These are phyloP conservation scores for Pseudocercospora musae DNA, from an alignment of 2,329 filamentous ascomycete genomes.

Conservation along the genomic window DNA sequence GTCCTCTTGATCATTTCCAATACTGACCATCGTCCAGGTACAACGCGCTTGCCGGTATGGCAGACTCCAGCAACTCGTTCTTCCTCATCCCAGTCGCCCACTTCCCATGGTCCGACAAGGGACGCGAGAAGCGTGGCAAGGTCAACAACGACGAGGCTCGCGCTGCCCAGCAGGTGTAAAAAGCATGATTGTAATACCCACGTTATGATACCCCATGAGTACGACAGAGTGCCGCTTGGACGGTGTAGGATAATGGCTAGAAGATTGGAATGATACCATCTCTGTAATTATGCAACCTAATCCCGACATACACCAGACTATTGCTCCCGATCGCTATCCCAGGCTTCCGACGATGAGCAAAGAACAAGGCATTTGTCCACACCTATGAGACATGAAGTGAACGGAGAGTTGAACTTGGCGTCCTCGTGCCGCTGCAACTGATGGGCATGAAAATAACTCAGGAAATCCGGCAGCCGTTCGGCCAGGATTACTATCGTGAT, in stretches of 20 bases:
- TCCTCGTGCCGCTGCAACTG: not conserved
- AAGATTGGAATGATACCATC: conserved; percentile 1
- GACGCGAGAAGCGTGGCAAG: conserved; percentile 54
- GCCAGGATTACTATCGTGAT: not conserved
- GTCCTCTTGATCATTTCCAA: not conserved
- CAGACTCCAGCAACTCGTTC: conserved; percentile 65
- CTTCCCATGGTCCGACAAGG: conserved; percentile 90
- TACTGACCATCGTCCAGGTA: conserved; percentile 33
- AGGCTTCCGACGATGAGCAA: not conserved
- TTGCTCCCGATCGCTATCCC: not conserved
- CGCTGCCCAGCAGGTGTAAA: conserved; percentile 26
- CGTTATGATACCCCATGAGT: conserved; percentile 5
- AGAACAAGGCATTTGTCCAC: not conserved
- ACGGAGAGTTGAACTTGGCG: not conserved
- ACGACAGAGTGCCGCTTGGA: not conserved
- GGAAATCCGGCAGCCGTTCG: not conserved
- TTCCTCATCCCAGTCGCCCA: conserved; percentile 89
- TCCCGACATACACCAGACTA: not conserved
- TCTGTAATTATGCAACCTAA: not conserved
- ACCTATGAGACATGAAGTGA: not conserved
- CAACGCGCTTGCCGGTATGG: conserved; percentile 54
- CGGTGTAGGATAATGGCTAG: not conserved
- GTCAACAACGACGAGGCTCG: conserved; percentile 43
- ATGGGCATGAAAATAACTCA: not conserved
- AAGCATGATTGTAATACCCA: not conserved